Conservation (phyloP, 2,329 filamentous ascomycete species). For the Alternaria longipes region DNA sequence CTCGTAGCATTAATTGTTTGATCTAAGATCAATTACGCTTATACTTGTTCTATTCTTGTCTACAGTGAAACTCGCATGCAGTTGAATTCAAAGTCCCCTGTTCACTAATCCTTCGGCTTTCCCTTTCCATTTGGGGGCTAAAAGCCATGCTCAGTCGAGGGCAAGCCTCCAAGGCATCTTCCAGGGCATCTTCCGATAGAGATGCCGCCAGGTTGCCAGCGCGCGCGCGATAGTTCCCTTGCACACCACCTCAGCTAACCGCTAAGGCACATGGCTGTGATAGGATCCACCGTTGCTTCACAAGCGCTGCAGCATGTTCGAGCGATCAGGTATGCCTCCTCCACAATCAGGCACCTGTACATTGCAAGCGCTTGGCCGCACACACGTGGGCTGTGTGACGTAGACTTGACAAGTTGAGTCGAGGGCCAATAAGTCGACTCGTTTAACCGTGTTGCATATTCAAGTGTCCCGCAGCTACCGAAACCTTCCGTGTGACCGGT, state of each 20-base stretch:
- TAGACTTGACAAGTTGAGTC: slow-evolving; percentile 14
- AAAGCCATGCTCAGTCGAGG: not conserved
- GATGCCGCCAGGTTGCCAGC: slow-evolving; percentile 4
- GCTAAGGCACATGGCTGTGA: slow-evolving; percentile 12
- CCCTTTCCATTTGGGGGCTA: not conserved
- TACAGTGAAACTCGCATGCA: slow-evolving; percentile 19
- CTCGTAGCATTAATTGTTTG: slow-evolving; percentile 31
- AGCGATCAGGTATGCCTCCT: slow-evolving; percentile 8
- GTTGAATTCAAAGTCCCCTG: not conserved
- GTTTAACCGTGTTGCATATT: slow-evolving; percentile 11
- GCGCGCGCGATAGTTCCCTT: slow-evolving; percentile 13
- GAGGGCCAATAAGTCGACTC: slow-evolving; percentile 14
- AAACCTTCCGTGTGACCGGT: slow-evolving; percentile 29
- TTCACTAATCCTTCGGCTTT: not conserved
- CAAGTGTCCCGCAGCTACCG: slow-evolving; percentile 21
- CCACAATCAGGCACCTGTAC: slow-evolving; percentile 19
- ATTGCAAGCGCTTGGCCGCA: slow-evolving; percentile 4
- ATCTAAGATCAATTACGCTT: slow-evolving; percentile 25
- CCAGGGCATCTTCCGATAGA: not conserved
- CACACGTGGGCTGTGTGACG: slow-evolving; percentile 22
- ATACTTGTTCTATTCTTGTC: slow-evolving; percentile 1
- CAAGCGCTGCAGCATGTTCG: slow-evolving; percentile 9
- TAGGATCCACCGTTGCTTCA: slow-evolving; percentile 5
- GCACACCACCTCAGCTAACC: slow-evolving; percentile 17
- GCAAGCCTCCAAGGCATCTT: not conserved